phyloP scores from a whole-genome alignment of 2,329 filamentous ascomycete species.

The Exserohilum rostratum region DNA sequence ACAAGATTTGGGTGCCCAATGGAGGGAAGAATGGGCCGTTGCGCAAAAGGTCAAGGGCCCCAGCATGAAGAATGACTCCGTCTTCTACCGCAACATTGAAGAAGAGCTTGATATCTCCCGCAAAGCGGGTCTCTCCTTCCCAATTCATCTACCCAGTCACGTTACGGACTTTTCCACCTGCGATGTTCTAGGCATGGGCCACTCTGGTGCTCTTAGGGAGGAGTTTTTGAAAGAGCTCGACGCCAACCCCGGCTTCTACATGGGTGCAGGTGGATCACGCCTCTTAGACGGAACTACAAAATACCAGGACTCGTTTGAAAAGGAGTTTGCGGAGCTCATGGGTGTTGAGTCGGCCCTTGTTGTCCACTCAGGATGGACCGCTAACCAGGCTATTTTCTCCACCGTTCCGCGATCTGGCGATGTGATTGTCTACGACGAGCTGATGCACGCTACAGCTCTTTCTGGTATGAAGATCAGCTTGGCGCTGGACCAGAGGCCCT shows the following conservation, averaged over 20 bases:
- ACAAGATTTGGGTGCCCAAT: neutral
- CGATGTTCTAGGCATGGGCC: constrained; percentile 63
- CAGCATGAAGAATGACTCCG: neutral
- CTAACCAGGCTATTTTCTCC: constrained; percentile 49
- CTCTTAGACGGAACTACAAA: constrained; percentile 66
- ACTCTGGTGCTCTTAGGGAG: constrained; percentile 51
- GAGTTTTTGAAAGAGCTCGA: constrained; percentile 55
- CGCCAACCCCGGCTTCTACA: constrained; percentile 40
- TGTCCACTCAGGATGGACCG: constrained; percentile 58
- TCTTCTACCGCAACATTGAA: constrained; percentile 30
- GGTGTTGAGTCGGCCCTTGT: constrained; percentile 60
- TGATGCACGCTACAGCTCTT: constrained; percentile 78
- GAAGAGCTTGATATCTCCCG: constrained; percentile 13
- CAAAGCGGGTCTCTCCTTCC: neutral
- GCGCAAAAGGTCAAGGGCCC: constrained; percentile 1
- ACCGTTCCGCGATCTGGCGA: constrained; percentile 61
- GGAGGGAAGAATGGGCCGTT: neutral
- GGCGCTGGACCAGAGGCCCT: constrained; percentile 54
- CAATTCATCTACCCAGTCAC: neutral
- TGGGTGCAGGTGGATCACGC: constrained; percentile 63
- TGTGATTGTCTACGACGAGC: constrained; percentile 72
- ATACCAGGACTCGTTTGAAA: constrained; percentile 62
- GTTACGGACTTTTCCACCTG: constrained; percentile 63
- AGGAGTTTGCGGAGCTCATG: constrained; percentile 64
- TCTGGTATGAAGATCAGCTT: constrained; percentile 74